A percentile compares a stretch with the other conserved stretches of the same genome.
Conservation (phyloP, 2,329 filamentous ascomycete species). For the Penicillium sclerotigenum region DNA sequence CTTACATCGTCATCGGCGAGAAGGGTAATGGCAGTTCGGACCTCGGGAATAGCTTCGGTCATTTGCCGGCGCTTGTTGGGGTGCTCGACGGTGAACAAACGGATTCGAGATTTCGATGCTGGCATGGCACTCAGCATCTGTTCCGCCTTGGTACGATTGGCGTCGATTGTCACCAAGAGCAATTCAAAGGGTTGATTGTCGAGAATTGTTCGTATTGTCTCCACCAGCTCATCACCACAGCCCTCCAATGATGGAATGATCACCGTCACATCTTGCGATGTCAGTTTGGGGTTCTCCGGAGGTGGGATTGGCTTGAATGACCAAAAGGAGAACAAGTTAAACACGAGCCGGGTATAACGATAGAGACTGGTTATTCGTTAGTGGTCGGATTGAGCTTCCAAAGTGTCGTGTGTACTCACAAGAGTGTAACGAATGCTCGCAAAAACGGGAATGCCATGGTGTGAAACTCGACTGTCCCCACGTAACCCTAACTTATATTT, state of each 20-base stretch:
- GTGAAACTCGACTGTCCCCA: conserved; percentile 2
- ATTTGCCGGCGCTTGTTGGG: conserved; percentile 96
- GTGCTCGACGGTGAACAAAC: conserved; percentile 72
- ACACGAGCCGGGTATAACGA: conserved; percentile 79
- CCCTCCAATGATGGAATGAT: conserved; percentile 92
- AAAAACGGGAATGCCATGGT: conserved; percentile 40
- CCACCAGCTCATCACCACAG: conserved; percentile 75
- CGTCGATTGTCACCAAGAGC: conserved; percentile 81
- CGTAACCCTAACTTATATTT: background rate
- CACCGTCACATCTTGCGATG: conserved; percentile 81
- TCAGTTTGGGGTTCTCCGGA: conserved; percentile 75
- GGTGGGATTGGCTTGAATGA: conserved; percentile 80
- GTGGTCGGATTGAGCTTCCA: conserved; percentile 8
- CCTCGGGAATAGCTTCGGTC: conserved; percentile 81
- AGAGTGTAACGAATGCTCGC: conserved; percentile 42
- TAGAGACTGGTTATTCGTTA: conserved; percentile 55
- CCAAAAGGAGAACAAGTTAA: conserved; percentile 85
- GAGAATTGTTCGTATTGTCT: conserved; percentile 64
- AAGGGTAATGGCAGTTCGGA: conserved; percentile 78
- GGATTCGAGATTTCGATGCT: conserved; percentile 63
- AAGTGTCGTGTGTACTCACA: conserved; percentile 32
- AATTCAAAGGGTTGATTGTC: conserved; percentile 61
- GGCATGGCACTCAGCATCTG: conserved; percentile 56
- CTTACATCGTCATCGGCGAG: conserved; percentile 96
- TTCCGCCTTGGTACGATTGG: conserved; percentile 68